These are phyloP conservation scores for Mycocentrospora acerina DNA, from an alignment of 2,329 filamentous ascomycete genomes.

Conservation along the genomic window DNA sequence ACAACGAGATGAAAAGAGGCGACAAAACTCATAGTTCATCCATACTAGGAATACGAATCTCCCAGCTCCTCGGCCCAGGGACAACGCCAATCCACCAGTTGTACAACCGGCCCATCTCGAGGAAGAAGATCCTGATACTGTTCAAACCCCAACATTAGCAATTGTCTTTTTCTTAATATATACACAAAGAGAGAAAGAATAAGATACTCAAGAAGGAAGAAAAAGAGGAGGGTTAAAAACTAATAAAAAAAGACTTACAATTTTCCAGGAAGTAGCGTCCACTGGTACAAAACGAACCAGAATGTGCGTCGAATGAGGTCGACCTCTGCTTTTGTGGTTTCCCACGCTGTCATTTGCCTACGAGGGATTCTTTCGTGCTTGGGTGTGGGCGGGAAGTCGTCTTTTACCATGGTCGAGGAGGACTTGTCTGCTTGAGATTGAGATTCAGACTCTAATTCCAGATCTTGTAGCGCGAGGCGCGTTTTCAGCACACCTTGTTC, in stretches of 20 bases:
- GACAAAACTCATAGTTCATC: constrained; percentile 27
- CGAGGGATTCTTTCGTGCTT: constrained; percentile 31
- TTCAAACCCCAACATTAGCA: constrained; percentile 9
- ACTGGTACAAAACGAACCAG: constrained; percentile 68
- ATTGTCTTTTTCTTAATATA: no score
- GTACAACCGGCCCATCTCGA: constrained; percentile 59
- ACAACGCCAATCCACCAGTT: constrained; percentile 65
- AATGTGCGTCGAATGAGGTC: constrained; percentile 62
- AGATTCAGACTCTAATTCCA: constrained; percentile 11
- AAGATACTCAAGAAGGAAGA: background rate
- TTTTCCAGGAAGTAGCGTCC: constrained; percentile 66
- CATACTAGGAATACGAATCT: constrained; percentile 41
- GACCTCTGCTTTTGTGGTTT: constrained; percentile 66
- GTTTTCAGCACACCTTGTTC: constrained; percentile 33
- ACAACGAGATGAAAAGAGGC: constrained; percentile 1
- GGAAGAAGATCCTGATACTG: constrained; percentile 54
- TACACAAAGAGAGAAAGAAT: no score
- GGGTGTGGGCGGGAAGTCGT: constrained; percentile 40
- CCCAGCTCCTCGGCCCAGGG: constrained; percentile 59
- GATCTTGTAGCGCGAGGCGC: constrained; percentile 26
- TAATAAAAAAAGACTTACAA: constrained; percentile 61
- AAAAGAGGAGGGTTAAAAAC: no score
- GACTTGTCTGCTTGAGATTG: no score
- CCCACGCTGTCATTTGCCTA: constrained; percentile 49
- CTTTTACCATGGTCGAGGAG: constrained; percentile 36